Evolutionary conservation across 371 early-diverging fungal species (phyloP), one percentile per base, ranked within the genome.

Genomic region (Mycotypha africana): DNA sequence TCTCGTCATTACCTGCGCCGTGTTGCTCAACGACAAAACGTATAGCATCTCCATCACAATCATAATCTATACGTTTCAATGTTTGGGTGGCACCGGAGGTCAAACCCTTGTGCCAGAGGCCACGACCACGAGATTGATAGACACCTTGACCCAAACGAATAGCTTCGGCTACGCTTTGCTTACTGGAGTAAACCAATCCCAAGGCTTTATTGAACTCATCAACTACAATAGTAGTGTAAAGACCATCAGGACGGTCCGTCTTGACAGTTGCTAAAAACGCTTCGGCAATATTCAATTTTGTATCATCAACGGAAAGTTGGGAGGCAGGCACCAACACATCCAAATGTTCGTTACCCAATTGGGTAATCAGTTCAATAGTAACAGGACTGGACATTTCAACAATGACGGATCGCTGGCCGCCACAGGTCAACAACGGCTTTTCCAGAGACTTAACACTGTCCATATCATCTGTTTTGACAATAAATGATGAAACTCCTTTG

Each of bases 61-160:
- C 98, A 36, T 80, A 65, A 19, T 83, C 71, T 40, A 97, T 70
- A 32, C 74, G 74, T 30, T 84, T 51, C 39, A 98, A 70, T 12
- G 81, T 67, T 65, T 98, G 98, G 6, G 89, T 88, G 14, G 95
- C 88, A 31, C 96, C 97, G 0, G 95, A 94, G 2, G 95, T 90
- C 24, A 81, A 71, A 4, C 98, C 98, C 73, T 98, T 98, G 62
- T 89, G 80, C 98, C 98, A 98, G 9, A 98, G 71, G 8, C 95
- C 95, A 40, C 89, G 76, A n/a, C 66, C 76, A 46, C 98, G 81
- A 30, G 90, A 89, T 60, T 91, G 87, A 75, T 95, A 98, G 11
- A 96, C 95, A 22, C 98, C 98, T 45, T 81, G 70, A 4, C 85
- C 80, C 0, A 81, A 77, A 24, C 77, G 76, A 43, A 98, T 54